phyloP scores from a whole-genome alignment of 805 yeast species.

The Isabelozyma pseudorhagii region DNA sequence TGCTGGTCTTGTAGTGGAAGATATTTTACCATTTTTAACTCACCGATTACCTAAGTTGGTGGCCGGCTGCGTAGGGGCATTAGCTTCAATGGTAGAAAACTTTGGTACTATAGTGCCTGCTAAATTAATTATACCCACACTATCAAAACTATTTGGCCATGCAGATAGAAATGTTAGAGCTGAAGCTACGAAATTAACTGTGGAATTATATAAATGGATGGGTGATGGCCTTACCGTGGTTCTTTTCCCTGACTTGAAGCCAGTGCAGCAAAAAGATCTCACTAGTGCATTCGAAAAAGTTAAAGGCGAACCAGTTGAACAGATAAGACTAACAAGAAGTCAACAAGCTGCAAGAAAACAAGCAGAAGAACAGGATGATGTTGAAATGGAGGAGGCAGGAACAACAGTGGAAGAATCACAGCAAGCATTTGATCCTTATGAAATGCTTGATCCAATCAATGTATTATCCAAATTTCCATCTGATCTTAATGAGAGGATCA shows the following conservation, averaged over 20 bases:
- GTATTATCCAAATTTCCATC: constrained; percentile 64
- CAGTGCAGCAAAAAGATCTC: constrained; percentile 87
- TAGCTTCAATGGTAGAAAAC: constrained; percentile 50
- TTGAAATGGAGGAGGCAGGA: constrained; percentile 30
- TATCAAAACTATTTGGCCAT: constrained; percentile 75
- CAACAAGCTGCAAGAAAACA: constrained; percentile 45
- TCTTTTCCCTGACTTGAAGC: constrained; percentile 72
- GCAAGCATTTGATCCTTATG: constrained; percentile 58
- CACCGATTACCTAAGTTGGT: constrained; percentile 77
- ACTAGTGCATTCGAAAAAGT: constrained; percentile 61
- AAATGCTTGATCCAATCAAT: constrained; percentile 65
- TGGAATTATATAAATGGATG: constrained; percentile 71
- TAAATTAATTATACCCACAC: constrained; percentile 48
- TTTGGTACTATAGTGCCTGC: constrained; percentile 63
- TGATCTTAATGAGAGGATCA: constrained; percentile 52
- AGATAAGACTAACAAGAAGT: constrained; percentile 51
- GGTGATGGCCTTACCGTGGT: constrained; percentile 59
- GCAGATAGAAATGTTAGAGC: constrained; percentile 84
- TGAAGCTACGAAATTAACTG: constrained; percentile 67
- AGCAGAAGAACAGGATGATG: constrained; percentile 19
- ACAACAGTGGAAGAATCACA: constrained; percentile 4
- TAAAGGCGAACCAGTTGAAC: constrained; percentile 42
- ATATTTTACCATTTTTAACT: constrained; percentile 56
- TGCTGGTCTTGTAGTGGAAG: constrained; percentile 66
- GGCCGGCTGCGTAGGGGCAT: constrained; percentile 58